Evolutionary conservation across 176 grass and related monocot genomes (phyloP).

Genomic region (Oryza glaberrima): DNA sequence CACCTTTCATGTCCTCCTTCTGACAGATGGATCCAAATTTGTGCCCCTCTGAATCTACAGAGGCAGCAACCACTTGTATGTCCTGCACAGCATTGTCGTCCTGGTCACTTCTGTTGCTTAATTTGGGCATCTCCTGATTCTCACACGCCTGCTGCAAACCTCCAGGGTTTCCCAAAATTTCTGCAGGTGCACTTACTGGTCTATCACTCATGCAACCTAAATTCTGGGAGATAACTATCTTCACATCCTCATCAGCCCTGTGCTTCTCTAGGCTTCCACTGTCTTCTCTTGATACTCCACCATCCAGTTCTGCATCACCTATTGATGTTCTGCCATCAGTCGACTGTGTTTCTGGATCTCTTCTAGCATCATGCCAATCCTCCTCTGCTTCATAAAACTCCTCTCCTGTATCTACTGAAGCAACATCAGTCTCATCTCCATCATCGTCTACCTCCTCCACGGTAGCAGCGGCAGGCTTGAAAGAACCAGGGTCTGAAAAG

Average conservation of each 20-base stretch:
- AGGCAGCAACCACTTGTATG: slow-evolving; percentile 67
- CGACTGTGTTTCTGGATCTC: slow-evolving; percentile 66
- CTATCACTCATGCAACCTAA: slow-evolving; percentile 40
- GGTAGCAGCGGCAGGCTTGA: slow-evolving; percentile 53
- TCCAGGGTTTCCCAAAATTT: slow-evolving; percentile 53
- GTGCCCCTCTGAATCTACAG: slow-evolving; percentile 48
- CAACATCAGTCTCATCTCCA: slow-evolving; percentile 82
- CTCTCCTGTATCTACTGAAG: slow-evolving; percentile 74
- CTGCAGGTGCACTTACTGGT: slow-evolving; percentile 24
- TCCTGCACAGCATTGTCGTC: slow-evolving; percentile 61
- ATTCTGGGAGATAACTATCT: slow-evolving; percentile 50
- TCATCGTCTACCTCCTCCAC: slow-evolving; percentile 69
- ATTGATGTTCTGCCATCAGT: slow-evolving; percentile 43
- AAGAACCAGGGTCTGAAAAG: slow-evolving; percentile 80
- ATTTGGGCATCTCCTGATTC: slow-evolving; percentile 45
- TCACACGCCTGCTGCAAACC: slow-evolving; percentile 55
- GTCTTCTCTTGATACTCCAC: slow-evolving; percentile 31
- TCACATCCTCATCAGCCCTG: slow-evolving; percentile 51
- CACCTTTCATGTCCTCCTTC: slow-evolving; percentile 69
- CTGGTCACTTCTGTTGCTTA: slow-evolving; percentile 41
- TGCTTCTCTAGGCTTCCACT: slow-evolving; percentile 34
- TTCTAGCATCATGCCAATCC: slow-evolving; percentile 86
- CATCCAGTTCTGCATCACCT: slow-evolving; percentile 49
- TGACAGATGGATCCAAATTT: slow-evolving; percentile 50
- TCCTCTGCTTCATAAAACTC: slow-evolving; percentile 99